Percentiles rank a stretch among this genome's conserved stretches.
Conservation (phyloP, 805 yeast species). For the Barnettozyma botsteinii region DNA sequence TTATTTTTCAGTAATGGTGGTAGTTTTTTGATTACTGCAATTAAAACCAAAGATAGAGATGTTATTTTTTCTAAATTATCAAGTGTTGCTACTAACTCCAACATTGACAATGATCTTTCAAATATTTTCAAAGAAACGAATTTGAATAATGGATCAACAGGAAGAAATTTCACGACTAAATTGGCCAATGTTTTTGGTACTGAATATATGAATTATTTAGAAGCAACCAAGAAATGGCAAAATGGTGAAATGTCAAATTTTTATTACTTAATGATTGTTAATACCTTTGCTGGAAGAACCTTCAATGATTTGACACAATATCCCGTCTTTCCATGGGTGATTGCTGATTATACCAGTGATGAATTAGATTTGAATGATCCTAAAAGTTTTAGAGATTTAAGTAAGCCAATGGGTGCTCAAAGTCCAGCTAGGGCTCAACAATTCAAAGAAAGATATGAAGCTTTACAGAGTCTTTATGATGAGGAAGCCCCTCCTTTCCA, state of each 20-base stretch:
- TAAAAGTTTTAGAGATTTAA: slow-evolving; percentile 60
- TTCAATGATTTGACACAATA: slow-evolving; percentile 86
- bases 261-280: slow-evolving; percentile 70
- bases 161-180: slow-evolving; percentile 34
- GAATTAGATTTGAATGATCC: slow-evolving; percentile 61
- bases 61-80: slow-evolving; percentile 44
- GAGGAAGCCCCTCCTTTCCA: slow-evolving; percentile 70
- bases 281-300: slow-evolving; percentile 83
- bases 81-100: slow-evolving; percentile 42
- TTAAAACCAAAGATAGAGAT: slow-evolving; percentile 50
- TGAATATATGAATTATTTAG: slow-evolving; percentile 30
- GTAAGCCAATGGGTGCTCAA: slow-evolving; percentile 93
- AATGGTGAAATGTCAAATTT: slow-evolving; percentile 78
- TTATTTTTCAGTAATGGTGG: slow-evolving; percentile 69
- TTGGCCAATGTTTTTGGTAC: slow-evolving; percentile 41
- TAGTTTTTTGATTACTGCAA: slow-evolving; percentile 62
- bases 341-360: slow-evolving; percentile 74
- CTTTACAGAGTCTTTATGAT: slow-evolving; percentile 57
- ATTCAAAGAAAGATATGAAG: slow-evolving; percentile 68
- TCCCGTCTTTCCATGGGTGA: slow-evolving; percentile 89
- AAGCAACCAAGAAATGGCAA: slow-evolving; percentile 67
- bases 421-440: slow-evolving; percentile 49
- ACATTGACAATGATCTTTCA: slow-evolving; percentile 49
- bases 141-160: slow-evolving; percentile 24
- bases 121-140: slow-evolving; percentile 47